Conservation (phyloP, 345 rosid species). For the Citrus sp. region DNA sequence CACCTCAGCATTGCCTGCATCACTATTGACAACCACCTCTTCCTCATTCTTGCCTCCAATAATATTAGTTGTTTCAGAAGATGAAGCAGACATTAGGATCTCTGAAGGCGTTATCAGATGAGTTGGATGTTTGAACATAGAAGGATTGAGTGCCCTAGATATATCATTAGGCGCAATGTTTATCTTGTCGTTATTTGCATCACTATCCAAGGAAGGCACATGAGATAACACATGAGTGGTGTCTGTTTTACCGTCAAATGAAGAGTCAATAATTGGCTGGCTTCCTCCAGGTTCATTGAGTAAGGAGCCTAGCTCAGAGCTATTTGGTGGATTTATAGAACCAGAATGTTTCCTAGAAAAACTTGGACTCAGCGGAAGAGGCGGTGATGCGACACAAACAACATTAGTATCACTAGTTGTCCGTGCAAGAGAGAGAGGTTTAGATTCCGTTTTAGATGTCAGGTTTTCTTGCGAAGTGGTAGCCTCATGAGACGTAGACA, state of each 20-base stretch:
- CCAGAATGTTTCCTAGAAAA: constrained; percentile 49
- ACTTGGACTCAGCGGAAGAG: constrained; percentile 58
- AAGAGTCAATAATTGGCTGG: constrained; percentile 41
- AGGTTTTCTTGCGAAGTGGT: constrained; percentile 26
- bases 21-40: constrained; percentile 43
- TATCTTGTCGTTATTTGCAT: constrained; percentile 42
- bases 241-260: constrained; percentile 60
- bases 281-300: constrained; percentile 40
- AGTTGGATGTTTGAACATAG: constrained; percentile 69
- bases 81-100: constrained; percentile 56
- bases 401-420: constrained; percentile 45
- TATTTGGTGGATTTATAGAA: constrained; percentile 32
- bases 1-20: constrained; percentile 38
- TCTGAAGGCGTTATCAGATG: constrained; percentile 87
- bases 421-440: constrained; percentile 34
- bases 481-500: constrained; percentile 35
- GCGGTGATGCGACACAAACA: constrained; percentile 38
- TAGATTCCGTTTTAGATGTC: constrained; percentile 37
- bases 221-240: constrained; percentile 28
- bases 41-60: constrained; percentile 40
- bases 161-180: constrained; percentile 43
- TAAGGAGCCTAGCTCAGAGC: constrained; percentile 38
- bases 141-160: constrained; percentile 38
- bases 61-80: constrained; percentile 48
- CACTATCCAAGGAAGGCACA: constrained; percentile 38